Percentiles rank a stretch among this genome's conserved stretches.
Conservation (phyloP, 345 rosid genomes). For the Capsella bursapastoris region DNA sequence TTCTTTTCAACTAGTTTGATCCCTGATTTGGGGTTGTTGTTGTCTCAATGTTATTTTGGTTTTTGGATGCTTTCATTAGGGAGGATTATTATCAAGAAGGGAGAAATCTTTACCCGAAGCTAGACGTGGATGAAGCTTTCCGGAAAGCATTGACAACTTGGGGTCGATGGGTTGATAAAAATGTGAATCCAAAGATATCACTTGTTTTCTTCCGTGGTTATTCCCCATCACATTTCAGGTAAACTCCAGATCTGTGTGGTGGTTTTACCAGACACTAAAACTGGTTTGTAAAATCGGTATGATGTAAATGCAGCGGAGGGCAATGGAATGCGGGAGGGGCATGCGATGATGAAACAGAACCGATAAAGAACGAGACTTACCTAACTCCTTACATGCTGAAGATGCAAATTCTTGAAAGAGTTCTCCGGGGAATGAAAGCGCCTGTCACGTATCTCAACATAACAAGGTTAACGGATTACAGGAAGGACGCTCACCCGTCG, state of each 20-base stretch:
- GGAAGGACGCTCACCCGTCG: constrained; percentile 96
- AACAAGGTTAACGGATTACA: constrained; percentile 79
- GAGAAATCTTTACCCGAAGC: constrained; percentile 67
- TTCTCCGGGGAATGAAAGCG: constrained; percentile 74
- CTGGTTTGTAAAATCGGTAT: not conserved
- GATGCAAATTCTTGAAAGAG: constrained; percentile 82
- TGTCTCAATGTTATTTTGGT: constrained; percentile 1
- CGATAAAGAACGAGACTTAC: constrained; percentile 79
- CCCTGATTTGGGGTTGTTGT: not conserved
- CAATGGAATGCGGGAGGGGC: constrained; percentile 99
- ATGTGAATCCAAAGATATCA: constrained; percentile 64
- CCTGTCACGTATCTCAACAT: constrained; percentile 83
- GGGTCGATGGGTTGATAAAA: constrained; percentile 91
- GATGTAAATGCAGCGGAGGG: constrained; percentile 69
- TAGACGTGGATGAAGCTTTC: constrained; percentile 91
- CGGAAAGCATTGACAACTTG: constrained; percentile 87
- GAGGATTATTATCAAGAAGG: constrained; percentile 97
- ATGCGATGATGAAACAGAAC: constrained; percentile 81
- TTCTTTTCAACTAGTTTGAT: not conserved
- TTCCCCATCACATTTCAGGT: constrained; percentile 97
- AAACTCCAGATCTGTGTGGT: not conserved
- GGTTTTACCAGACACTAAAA: not conserved
- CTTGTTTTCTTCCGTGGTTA: constrained; percentile 90
- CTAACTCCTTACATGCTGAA: constrained; percentile 68
- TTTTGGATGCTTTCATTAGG: constrained; percentile 49